Evolutionary conservation across 305 asterid species (phyloP).

Genomic region (Lippia alba): DNA sequence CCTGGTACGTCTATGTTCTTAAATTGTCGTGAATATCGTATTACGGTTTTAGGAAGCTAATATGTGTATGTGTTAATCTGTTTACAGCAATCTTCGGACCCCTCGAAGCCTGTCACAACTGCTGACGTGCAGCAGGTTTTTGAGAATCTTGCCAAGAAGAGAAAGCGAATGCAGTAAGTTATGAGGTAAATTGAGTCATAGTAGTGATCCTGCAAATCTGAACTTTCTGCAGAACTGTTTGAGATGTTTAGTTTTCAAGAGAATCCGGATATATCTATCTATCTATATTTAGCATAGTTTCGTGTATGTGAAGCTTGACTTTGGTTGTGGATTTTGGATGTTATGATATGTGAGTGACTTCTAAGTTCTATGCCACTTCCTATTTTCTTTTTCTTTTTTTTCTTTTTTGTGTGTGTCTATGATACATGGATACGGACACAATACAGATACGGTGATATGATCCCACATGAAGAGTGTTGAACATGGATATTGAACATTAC

Average conservation of each 20-base stretch:
- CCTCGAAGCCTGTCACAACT: constrained; percentile 80
- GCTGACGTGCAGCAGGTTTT: constrained; percentile 89
- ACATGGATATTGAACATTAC: no score
- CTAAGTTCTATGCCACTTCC: background rate
- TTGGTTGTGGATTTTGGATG: constrained; percentile 11
- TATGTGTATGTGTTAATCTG: background rate
- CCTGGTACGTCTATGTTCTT: constrained; percentile 57
- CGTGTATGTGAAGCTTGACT: constrained; percentile 16
- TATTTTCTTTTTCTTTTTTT: background rate
- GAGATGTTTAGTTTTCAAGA: background rate
- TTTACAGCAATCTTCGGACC: constrained; percentile 76
- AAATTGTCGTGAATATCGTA: background rate
- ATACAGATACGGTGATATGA: no score
- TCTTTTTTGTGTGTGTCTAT: no score
- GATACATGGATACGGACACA: no score
- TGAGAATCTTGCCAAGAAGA: constrained; percentile 88
- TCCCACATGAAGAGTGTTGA: no score
- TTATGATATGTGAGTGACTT: constrained; percentile 19
- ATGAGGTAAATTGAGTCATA: background rate
- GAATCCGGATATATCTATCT: background rate
- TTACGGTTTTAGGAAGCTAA: background rate
- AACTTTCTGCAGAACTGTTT: constrained; percentile 23
- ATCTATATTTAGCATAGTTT: background rate
- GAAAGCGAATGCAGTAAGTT: constrained; percentile 63
- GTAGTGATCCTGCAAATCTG: constrained; percentile 2